Evolutionary conservation across 2,329 filamentous ascomycete genomes (phyloP), one percentile per base, ranked within the genome.

Genomic region (Colletotrichum lini): DNA sequence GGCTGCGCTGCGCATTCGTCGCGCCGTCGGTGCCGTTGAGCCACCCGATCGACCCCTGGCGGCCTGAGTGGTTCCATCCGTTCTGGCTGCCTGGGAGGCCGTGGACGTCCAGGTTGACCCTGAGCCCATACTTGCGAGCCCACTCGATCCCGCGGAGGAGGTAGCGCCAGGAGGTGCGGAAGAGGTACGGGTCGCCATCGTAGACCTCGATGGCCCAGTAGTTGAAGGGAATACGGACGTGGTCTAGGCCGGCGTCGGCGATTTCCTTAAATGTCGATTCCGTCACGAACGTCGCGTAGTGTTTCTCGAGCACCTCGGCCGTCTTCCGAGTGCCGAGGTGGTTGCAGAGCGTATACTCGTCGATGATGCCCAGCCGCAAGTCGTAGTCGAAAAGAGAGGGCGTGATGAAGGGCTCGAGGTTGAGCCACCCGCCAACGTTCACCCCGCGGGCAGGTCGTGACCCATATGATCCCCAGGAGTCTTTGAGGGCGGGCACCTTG

Each of bases 21-120:
- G 88, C 85, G 13, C 96, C 96, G 77, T 98, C 87, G 0, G 94
- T 92, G n/a, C 96, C 96, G 76, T 96, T 96, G 49, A 98, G 84
- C 96, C 96, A 99, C 35, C 90, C 88, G 73, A 98, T 96, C 1
- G 82, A 72, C 1, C 96, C 96, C 79, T 93, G 92, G 12, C 91
- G 90, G 0, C 96, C 96, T 75, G 94, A 97, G 81, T 99, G 96
- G 77, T 98, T 98, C 96, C 96, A 98, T 2, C 96, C 96, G 77
- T 99, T 99, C 79, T 98, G 96, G 72, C 93, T 96, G 0, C 96
- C 96, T 0, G 96, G 96, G 0, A 96, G 86, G n/a, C 89, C 95
- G 82, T 99, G 96, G 5, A 98, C 84, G 80, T 99, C 96, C 4
- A 99, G 89, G 73, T 98, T 98, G 50, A 99, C 91, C 2, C 96